Conservation (phyloP, 2,329 filamentous ascomycete genomes). For the Penicillium nordicum region DNA sequence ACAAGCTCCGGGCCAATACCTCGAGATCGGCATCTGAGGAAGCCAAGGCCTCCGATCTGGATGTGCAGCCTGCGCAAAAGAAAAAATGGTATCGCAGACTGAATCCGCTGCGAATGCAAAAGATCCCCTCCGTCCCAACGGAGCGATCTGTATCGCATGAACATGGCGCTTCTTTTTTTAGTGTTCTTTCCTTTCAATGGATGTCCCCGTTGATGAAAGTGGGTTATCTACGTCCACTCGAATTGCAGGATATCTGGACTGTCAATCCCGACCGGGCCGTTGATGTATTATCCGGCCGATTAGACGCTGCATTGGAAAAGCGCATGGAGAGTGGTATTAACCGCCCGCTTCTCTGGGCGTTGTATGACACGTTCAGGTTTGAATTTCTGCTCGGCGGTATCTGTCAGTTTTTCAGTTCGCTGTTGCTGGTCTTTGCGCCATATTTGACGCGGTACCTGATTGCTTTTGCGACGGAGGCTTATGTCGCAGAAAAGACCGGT, state of each 20-base stretch:
- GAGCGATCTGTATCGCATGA: slow-evolving; percentile 61
- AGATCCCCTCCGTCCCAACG: slow-evolving; percentile 54
- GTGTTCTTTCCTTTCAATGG: slow-evolving; percentile 79
- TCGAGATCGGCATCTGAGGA: slow-evolving; percentile 17
- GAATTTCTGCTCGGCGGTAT: slow-evolving; percentile 84
- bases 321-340: slow-evolving; percentile 66
- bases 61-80: slow-evolving; percentile 3
- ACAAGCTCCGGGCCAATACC: slow-evolving; percentile 14
- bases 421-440: slow-evolving; percentile 75
- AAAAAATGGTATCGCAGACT: slow-evolving; percentile 40
- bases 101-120: slow-evolving; percentile 47
- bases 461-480: slow-evolving; percentile 76
- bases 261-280: slow-evolving; percentile 79
- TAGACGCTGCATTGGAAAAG: slow-evolving; percentile 66
- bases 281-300: slow-evolving; percentile 62
- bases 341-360: slow-evolving; percentile 71
- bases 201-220: slow-evolving; percentile 80
- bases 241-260: slow-evolving; percentile 80
- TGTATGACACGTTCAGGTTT: slow-evolving; percentile 79
- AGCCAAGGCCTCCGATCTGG: slow-evolving; percentile 10
- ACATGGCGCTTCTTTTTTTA: slow-evolving; percentile 69
- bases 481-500: slow-evolving; percentile 55
- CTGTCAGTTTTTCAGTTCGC: slow-evolving; percentile 68
- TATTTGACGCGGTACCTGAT: slow-evolving; percentile 86
- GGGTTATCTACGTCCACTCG: slow-evolving; percentile 80